Percentiles rank a stretch among this genome's conserved stretches.
These are phyloP conservation scores for Turnera subulata DNA, from an alignment of 345 rosid genomes.

Conservation along the genomic window DNA sequence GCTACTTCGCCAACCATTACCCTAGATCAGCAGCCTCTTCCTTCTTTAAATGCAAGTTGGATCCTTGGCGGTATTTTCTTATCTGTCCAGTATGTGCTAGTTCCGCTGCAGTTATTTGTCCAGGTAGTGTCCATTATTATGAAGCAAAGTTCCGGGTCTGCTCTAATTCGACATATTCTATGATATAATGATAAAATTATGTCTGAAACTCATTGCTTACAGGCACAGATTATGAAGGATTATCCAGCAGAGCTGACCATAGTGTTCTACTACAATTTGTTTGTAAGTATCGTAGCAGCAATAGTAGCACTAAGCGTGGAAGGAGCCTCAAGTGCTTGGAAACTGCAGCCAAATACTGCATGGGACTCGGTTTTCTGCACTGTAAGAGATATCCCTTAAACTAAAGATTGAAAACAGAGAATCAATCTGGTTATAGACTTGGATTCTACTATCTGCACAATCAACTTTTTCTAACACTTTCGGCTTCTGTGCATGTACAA, in stretches of 20 bases:
- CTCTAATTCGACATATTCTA: no score
- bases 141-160: no score
- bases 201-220: conserved; percentile 8
- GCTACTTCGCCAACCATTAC: conserved; percentile 28
- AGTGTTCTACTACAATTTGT: conserved; percentile 65
- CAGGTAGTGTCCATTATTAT: no score
- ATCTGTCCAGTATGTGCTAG: conserved; percentile 53
- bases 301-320: conserved; percentile 46
- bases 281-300: conserved; percentile 57
- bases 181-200: no score
- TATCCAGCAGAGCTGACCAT: conserved; percentile 83
- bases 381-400: no score
- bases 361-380: conserved; percentile 69
- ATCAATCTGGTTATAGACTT: no score
- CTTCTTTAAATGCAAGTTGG: conserved; percentile 52
- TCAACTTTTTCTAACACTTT: no score
- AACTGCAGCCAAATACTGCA: conserved; percentile 45
- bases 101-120: conserved; percentile 84
- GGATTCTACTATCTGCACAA: neutral
- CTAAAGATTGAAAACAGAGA: no score
- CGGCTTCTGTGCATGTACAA: conserved; percentile 1
- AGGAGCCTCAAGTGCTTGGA: conserved; percentile 60
- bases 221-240: conserved; percentile 81
- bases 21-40: conserved; percentile 27
- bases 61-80: conserved; percentile 68